Conservation (phyloP, 768 basidiomycete species). For the Cubamyces lactineus region DNA sequence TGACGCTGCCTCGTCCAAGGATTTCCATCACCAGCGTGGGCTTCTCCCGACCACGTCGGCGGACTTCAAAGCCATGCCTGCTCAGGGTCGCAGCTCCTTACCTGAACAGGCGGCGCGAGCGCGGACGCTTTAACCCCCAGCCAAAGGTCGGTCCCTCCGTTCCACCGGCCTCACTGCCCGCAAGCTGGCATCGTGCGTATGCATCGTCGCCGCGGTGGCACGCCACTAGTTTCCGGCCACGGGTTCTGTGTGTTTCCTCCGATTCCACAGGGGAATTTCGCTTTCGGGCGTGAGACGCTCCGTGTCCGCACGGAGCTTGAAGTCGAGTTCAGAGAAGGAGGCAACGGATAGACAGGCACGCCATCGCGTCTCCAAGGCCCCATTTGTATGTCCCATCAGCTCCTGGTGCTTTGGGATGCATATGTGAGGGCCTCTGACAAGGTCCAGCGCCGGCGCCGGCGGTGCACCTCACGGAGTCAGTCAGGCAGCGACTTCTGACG, state of each 20-base stretch:
- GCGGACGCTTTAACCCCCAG: conserved; percentile 4
- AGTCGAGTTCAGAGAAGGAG: not conserved
- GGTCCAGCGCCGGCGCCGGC: not conserved
- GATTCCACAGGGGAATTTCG: not conserved
- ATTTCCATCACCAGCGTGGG: not conserved
- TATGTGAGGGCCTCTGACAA: not conserved
- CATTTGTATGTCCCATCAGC: not conserved
- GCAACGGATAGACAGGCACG: not conserved
- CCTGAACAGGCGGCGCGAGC: conserved; percentile 11
- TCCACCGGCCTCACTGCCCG: not conserved
- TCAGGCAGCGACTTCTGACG: conserved; percentile 4
- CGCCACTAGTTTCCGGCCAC: not conserved
- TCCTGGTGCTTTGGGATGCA: not conserved
- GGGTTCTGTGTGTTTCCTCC: not conserved
- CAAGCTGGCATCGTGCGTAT: not conserved
- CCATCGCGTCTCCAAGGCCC: not conserved
- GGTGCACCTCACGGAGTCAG: not conserved
- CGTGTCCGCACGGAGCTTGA: conserved; percentile 11
- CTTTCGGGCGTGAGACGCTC: conserved; percentile 8
- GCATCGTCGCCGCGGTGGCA: not conserved
- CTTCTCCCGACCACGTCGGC: conserved; percentile 22
- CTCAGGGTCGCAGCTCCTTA: conserved; percentile 14
- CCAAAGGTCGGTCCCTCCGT: not conserved
- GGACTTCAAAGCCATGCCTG: conserved; percentile 5
- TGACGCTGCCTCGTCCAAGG: not conserved